Base-by-base conservation (phyloP, 2,329 filamentous ascomycete species). In the Penicillium crustosum region DNA sequence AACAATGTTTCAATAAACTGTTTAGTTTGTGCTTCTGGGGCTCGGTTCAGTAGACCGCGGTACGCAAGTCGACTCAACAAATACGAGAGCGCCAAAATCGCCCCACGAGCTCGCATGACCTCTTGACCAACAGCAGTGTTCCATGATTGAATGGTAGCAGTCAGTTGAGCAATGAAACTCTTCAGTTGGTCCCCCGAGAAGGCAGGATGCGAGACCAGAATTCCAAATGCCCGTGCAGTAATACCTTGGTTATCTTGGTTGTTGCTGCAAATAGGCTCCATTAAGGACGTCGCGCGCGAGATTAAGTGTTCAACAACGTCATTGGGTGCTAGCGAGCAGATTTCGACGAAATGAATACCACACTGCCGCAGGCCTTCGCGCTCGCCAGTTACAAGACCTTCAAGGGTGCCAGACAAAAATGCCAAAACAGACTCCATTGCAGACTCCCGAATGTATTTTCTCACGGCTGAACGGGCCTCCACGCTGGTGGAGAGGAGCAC, bases 171-270 rank as follows among this genome's bases (percentile, higher is more conserved):
- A 25, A 86, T 69, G 9, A 79, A 73, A 17, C 72, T 74, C 9
- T 75, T 66, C 13, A 86, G 66, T 4, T 76, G 68, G 13, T 73
- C 67, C 0, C 75, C 64, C 2, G 79, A 66, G 56, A 76, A 75
- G 4, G 73, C 68, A 31, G 74, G 68, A 70, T 93, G 89, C 0
- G 91, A 88, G 1, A 84, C 86, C 6, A 97, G 75, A 13, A 96
- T 88, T 0, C 92, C 93, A 65, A 92, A 85, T 0, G 86, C 83
- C 59, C 86, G 86, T 17, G 91, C 87, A 1, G 87, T 87, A 29
- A 88, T 78, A 38, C 81, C 78, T 36, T 93, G 83, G 6, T 89
- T 81, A 54, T 86, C 82, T 60, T 86, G 82, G 63, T 89, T 88
- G 70, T 93, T 94, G 6, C 89, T 91, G 60, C 81, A 82, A 53